Evolutionary conservation across 2,329 filamentous ascomycete genomes (phyloP).

Genomic region (Thelonectria blattea): DNA sequence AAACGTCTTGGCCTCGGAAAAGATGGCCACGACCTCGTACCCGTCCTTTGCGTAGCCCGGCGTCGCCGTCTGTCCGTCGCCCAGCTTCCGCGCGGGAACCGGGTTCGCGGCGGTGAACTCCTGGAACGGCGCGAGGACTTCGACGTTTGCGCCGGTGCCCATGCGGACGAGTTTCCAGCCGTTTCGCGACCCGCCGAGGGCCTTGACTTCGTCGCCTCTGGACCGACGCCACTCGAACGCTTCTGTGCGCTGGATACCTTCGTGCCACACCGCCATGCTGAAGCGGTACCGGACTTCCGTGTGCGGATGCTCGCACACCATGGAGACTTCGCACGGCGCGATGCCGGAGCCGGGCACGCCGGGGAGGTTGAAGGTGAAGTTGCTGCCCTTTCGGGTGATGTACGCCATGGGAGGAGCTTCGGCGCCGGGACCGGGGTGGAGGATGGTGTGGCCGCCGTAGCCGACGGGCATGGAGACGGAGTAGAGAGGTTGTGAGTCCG

Average conservation of each 20-base stretch:
- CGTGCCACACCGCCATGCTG: constrained; percentile 20
- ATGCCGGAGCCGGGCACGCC: constrained; percentile 13
- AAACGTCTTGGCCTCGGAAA: neutral
- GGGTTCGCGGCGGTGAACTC: no score
- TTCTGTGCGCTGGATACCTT: constrained; percentile 10
- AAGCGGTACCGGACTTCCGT: constrained; percentile 16
- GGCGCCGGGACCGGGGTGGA: constrained; percentile 15
- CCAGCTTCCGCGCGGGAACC: no score
- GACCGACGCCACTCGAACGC: constrained; percentile 28
- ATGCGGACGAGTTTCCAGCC: constrained; percentile 29
- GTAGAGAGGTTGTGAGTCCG: constrained; percentile 5
- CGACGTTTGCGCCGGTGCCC: neutral
- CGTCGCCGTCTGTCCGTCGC: neutral
- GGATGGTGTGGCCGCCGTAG: constrained; percentile 5
- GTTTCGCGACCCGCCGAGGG: constrained; percentile 19
- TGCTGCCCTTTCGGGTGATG: neutral
- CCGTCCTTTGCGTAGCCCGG: neutral
- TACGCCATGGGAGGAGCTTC: constrained; percentile 15
- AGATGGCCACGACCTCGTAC: constrained; percentile 4
- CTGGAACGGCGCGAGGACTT: neutral
- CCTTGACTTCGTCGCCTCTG: constrained; percentile 23
- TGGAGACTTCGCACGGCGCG: constrained; percentile 1
- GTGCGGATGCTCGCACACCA: constrained; percentile 8
- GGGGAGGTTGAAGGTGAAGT: constrained; percentile 24
- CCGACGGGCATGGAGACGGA: constrained; percentile 24